A percentile compares a stretch with the other conserved stretches of the same genome.
These are phyloP conservation scores for Dothideomycetidae sp. DNA, from an alignment of 2,329 filamentous ascomycete genomes.

Conservation along the genomic window DNA sequence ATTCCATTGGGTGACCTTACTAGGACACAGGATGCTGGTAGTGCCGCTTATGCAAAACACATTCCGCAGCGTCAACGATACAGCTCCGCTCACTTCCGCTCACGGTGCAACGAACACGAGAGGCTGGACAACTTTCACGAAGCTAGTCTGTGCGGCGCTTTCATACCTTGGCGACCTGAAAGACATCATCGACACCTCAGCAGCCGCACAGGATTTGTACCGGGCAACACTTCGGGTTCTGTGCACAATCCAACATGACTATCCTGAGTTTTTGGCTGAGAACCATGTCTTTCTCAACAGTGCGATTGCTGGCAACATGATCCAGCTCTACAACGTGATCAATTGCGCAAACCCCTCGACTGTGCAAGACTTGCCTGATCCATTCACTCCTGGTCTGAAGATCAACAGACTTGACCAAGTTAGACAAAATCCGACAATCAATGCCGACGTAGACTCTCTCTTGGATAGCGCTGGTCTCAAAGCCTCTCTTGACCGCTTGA, in stretches of 20 bases:
- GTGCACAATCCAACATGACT: constrained; percentile 81
- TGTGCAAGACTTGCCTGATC: constrained; percentile 51
- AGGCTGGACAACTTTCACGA: constrained; percentile 65
- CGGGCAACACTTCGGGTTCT: constrained; percentile 70
- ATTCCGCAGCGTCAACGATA: constrained; percentile 1
- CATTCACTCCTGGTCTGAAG: constrained; percentile 58
- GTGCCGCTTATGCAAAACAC: constrained; percentile 4
- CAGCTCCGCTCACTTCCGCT: background rate
- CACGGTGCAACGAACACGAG: constrained; percentile 13
- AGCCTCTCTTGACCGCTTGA: constrained; percentile 36
- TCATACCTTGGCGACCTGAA: constrained; percentile 65
- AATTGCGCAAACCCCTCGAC: constrained; percentile 63
- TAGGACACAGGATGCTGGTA: constrained; percentile 76
- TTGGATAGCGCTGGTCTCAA: constrained; percentile 39
- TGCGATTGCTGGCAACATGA: constrained; percentile 67
- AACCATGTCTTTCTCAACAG: constrained; percentile 73
- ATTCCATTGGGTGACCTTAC: constrained; percentile 69
- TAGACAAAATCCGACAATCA: constrained; percentile 49
- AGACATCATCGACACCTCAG: constrained; percentile 54
- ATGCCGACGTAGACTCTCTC: constrained; percentile 45
- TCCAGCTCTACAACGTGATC: constrained; percentile 78
- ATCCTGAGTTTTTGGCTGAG: constrained; percentile 79
- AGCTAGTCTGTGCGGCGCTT: constrained; percentile 35
- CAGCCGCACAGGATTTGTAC: constrained; percentile 68
- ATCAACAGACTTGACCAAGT: constrained; percentile 64